These are phyloP conservation scores for Simmondsia chinensis DNA, from an alignment of 148 eudicot species.

Conservation along the genomic window DNA sequence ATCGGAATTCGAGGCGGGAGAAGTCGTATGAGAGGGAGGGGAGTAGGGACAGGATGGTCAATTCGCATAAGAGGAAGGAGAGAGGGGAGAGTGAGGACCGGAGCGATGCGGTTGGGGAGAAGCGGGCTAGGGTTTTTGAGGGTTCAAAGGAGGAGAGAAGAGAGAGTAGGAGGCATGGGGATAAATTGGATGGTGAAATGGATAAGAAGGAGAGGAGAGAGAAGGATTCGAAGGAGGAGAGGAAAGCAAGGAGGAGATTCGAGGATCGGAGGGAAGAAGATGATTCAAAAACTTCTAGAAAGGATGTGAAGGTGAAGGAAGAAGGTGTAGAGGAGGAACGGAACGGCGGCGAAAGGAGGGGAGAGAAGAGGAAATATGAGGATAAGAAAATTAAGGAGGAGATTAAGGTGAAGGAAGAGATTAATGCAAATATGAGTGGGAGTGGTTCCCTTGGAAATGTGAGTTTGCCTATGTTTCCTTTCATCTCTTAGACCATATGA, in stretches of 20 bases:
- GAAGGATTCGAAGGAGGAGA: conserved; percentile 11
- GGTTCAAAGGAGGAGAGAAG: conserved; percentile 10
- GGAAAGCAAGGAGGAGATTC: conserved; percentile 25
- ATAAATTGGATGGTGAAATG: conserved; percentile 9
- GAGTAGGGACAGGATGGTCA: conserved; percentile 11
- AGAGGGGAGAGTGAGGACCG: conserved; percentile 37
- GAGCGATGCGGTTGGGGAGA: conserved; percentile 33
- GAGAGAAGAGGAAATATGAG: conserved; percentile 15
- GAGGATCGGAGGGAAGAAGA: conserved; percentile 18
- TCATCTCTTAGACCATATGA: too few relatives aligned
- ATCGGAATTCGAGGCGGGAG: conserved; percentile 22
- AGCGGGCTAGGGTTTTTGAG: conserved; percentile 39
- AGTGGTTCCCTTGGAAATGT: conserved; percentile 47
- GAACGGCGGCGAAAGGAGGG: conserved; percentile 13
- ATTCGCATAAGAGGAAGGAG: conserved; percentile 30
- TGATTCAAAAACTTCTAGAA: background rate
- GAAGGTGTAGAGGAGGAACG: conserved; percentile 7
- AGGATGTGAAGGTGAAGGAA: conserved; percentile 14
- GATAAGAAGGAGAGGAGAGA: conserved; percentile 18
- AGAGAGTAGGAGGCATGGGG: conserved; percentile 24
- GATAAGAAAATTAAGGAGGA: conserved; percentile 17
- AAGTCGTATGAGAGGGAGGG: conserved; percentile 15
- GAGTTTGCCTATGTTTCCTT: conserved; percentile 18
- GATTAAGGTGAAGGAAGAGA: conserved; percentile 12
- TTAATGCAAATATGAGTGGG: conserved; percentile 2